Percentiles rank a stretch among this genome's conserved stretches.
These are phyloP conservation scores for Actinomucor elegans DNA, from an alignment of 371 early-diverging fungal genomes.

Conservation along the genomic window DNA sequence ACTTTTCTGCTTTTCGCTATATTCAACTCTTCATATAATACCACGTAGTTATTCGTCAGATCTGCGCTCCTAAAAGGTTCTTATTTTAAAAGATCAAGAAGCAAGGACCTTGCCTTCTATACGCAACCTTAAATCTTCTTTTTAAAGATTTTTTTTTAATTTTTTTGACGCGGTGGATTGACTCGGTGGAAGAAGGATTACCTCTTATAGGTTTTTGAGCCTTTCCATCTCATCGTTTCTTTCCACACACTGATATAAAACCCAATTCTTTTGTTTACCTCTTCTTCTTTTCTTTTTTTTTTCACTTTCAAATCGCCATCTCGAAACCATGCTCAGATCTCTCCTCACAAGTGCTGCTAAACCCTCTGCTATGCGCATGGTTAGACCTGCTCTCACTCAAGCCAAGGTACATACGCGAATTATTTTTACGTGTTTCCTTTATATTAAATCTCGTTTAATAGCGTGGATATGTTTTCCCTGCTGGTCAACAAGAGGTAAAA, in stretches of 20 bases:
- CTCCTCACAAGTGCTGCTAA: conserved; percentile 20
- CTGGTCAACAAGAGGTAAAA: conserved; percentile 61
- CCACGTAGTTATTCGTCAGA: too few relatives aligned
- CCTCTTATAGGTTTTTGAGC: conserved; percentile 30
- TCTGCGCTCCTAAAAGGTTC: too few relatives aligned
- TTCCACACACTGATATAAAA: conserved; percentile 6
- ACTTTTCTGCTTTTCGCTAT: too few relatives aligned
- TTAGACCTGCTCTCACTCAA: conserved; percentile 25
- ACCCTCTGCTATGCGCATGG: conserved; percentile 21
- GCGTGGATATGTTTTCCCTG: conserved; percentile 64
- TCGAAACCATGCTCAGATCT: conserved; percentile 38
- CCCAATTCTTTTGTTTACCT: conserved; percentile 4
- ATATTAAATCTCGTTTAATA: conserved; percentile 13
- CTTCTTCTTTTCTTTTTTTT: conserved; percentile 15
- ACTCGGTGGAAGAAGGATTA: conserved; percentile 44
- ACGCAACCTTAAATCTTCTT: too few relatives aligned
- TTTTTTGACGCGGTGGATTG: conserved; percentile 51
- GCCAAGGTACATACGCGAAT: conserved; percentile 26
- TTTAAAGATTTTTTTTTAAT: conserved; percentile 19
- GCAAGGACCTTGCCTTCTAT: too few relatives aligned
- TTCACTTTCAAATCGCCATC: background rate
- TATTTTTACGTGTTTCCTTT: background rate
- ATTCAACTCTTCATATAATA: too few relatives aligned
- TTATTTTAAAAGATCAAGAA: too few relatives aligned
- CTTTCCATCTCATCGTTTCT: conserved; percentile 1